Evolutionary conservation across 371 early-diverging fungal genomes (phyloP).

Genomic region (Mortierella sp.): DNA sequence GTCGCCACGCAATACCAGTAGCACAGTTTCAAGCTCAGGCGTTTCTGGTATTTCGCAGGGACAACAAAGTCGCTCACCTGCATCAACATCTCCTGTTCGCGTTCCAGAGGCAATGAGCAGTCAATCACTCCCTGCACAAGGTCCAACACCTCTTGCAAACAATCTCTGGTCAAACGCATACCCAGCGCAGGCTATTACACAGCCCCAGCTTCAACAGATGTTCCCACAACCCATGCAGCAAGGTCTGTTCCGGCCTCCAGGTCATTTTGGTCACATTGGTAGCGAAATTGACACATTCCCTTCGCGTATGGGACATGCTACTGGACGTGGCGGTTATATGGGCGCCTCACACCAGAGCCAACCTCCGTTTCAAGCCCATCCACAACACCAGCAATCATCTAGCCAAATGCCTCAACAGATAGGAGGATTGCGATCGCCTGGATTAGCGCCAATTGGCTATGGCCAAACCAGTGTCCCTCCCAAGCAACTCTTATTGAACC

Average conservation of each 20-base stretch:
- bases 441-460: constrained; percentile 44
- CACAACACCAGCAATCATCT: constrained; percentile 35
- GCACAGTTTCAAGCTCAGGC: background rate
- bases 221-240: constrained; percentile 39
- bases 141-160: constrained; percentile 13
- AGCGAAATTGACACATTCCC: constrained; percentile 27
- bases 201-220: constrained; percentile 33
- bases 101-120: constrained; percentile 2
- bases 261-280: constrained; percentile 41
- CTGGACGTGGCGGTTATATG: constrained; percentile 33
- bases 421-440: constrained; percentile 46
- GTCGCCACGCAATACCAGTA: background rate
- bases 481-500: constrained; percentile 40
- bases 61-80: constrained; percentile 20
- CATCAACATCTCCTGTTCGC: constrained; percentile 16
- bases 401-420: constrained; percentile 25
- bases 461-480: constrained; percentile 26
- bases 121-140: constrained; percentile 18
- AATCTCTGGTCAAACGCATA: constrained; percentile 39
- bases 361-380: constrained; percentile 14
- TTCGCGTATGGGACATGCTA: constrained; percentile 17
- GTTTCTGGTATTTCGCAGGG: constrained; percentile 1
- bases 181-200: constrained; percentile 26
- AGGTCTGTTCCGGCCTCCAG: constrained; percentile 30
- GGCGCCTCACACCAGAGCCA: constrained; percentile 23